Evolutionary conservation across 2,329 filamentous ascomycete genomes (phyloP), one percentile per base, ranked within the genome.

Genomic region (Meredithiella fracta): DNA sequence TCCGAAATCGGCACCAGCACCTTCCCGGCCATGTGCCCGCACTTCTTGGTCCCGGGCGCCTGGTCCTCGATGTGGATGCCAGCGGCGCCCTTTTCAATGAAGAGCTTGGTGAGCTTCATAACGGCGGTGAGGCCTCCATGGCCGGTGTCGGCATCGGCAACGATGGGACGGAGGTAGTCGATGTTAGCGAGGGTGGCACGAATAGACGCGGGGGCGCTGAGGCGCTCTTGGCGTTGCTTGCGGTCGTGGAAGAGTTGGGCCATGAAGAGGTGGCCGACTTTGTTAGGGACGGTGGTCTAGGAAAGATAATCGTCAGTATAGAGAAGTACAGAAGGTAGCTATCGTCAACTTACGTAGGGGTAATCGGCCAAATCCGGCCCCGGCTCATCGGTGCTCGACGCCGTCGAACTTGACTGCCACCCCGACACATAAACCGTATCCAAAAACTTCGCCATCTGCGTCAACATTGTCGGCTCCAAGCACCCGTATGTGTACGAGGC

Each of bases 11-110:
- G 92, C 54, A 98, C 92, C 59, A 98, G 76, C 47, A 97, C 92
- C 74, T 97, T 97, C 66, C 92, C 92, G 62, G 92, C 92, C 92
- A 97, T 97, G 73, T 97, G 92, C 61, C 92, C 92, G 69, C 92
- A 98, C 79, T 98, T 98, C 80, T 98, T 98, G 52, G 92, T 97
- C 55, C 92, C 92, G 2, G 92, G 91, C 3, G 92, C 91, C 72
- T 97, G 92, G 68, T 98, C 92, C 72, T 98, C 92, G 63, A 98
- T 96, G 72, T 98, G 92, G 65, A 98, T 96, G 62, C 92, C 92
- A 44, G 92, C 92, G 49, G 92, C 92, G 63, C 92, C 92, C 70
- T 90, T 89, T 75, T 98, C 92, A 61, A 97, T 73, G 69, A 98
- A 97, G 57, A 97, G 80, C 77, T 96, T 96, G 61, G 92, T 97